Conservation (phyloP, 306 rosid genomes). For the Betula pendula region DNA sequence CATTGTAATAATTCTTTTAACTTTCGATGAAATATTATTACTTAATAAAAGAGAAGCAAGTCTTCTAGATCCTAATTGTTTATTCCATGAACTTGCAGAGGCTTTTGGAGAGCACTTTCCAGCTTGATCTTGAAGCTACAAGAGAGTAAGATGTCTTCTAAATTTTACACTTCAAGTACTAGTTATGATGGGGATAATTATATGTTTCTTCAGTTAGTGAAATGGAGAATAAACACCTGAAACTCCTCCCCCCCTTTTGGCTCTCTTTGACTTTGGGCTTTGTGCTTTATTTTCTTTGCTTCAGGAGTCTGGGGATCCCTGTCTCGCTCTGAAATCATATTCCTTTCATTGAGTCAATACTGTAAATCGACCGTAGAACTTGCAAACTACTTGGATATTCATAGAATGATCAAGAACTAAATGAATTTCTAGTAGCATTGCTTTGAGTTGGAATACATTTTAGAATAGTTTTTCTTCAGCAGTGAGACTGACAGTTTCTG, state of each 20-base stretch:
- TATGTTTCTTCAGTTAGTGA: not conserved
- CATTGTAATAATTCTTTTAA: not conserved
- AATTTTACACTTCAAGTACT: conserved; percentile 18
- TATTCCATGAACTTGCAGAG: conserved; percentile 55
- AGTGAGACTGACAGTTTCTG: not conserved
- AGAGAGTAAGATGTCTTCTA: conserved; percentile 67
- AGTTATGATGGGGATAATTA: not conserved
- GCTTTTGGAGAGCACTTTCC: conserved; percentile 91
- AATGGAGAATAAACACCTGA: not conserved
- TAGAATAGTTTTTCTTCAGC: not conserved
- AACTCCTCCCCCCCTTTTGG: not conserved
- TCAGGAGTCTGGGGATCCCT: not conserved
- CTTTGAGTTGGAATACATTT: not conserved
- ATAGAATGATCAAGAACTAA: not conserved
- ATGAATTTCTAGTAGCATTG: not conserved
- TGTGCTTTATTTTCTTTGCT: not conserved
- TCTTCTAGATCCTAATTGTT: conserved; percentile 13
- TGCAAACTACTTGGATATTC: not conserved
- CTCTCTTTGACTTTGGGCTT: not conserved
- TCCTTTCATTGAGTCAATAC: not conserved
- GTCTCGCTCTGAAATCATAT: not conserved
- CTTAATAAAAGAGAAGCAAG: not conserved
- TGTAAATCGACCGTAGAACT: not conserved
- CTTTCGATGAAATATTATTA: not conserved
- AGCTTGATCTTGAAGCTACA: conserved; percentile 69